Evolutionary conservation across 73 alveolate genomes (phyloP).

Genomic region (Tetrahymena elliotti): DNA sequence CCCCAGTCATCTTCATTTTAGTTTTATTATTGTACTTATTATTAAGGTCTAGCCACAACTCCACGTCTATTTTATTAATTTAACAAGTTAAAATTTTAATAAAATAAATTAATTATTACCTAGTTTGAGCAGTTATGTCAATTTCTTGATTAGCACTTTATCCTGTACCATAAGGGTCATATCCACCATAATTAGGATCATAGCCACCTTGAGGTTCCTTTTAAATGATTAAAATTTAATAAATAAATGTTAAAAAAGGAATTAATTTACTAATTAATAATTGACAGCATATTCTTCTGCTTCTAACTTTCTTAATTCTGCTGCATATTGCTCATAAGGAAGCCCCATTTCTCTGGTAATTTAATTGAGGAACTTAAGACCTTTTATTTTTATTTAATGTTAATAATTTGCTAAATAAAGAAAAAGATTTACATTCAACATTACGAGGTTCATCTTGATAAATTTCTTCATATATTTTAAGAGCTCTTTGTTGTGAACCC

Average conservation of each 20-base stretch:
- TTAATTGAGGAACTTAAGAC: conserved; percentile 17
- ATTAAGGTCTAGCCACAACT: not conserved
- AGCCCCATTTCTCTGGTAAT: conserved; percentile 35
- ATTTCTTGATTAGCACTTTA: not conserved
- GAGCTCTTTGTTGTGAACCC: conserved; percentile 46
- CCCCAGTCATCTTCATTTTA: not conserved
- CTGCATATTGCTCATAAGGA: conserved; percentile 37
- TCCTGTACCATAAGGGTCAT: not conserved
- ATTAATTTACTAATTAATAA: not conserved
- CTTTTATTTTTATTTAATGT: not conserved
- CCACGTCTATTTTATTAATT: not conserved
- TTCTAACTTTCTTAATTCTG: conserved; percentile 31
- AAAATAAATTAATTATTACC: not conserved
- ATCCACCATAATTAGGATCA: not conserved
- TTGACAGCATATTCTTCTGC: conserved; percentile 7
- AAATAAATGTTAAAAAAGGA: not conserved
- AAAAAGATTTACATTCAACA: conserved; percentile 67
- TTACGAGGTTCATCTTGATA: conserved; percentile 80
- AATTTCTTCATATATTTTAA: conserved; percentile 59
- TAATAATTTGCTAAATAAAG: not conserved
- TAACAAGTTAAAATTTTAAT: no score
- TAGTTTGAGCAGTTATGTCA: not conserved
- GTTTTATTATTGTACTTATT: not conserved
- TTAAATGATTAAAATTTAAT: not conserved
- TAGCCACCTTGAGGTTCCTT: not conserved